Evolutionary conservation across 2,329 filamentous ascomycete genomes (phyloP), one percentile per base, ranked within the genome.

Genomic region (Dendryphion nanum): DNA sequence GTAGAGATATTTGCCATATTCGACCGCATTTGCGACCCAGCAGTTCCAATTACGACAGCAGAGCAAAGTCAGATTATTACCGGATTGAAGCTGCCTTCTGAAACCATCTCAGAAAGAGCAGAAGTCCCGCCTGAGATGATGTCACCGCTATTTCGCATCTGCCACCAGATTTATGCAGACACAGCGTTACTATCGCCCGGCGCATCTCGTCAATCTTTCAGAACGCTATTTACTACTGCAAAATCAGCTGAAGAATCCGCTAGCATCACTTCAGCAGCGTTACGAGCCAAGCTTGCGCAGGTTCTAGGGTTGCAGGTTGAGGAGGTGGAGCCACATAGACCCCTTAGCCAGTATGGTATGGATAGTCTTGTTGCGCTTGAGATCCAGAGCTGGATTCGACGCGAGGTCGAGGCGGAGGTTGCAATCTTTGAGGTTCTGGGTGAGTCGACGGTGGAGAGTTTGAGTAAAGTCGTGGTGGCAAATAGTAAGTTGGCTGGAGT

Each of bases 281-380:
- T 30, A 30, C 10, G 16, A 17, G 16, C 10, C 10, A 30, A 30
- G 16, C 29, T 30, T 15, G 16, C 10, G 7, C 10, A 17, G 7
- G 16, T 30, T 30, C 16, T 30, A 7, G 29, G 29, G 7, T 12
- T 30, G 15, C 16, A 7, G 7, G 15, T 7, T n/a, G 29, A 30
- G 29, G 32, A 40, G 2, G 16, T 40, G 7, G 33, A 35, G 18
- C 4, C 16, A 17, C 10, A 24, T 15, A 35, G 26, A 14, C 28
- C 38, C 12, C 13, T 32, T 16, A n/a, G 19, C 16, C 16, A 14
- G n/a, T 40, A 31, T 23, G 38, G 38, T 17, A 30, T 40, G 5
- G 38, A 40, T 23, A 23, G 17, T 16, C 28, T 36, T 13, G 18
- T 40, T 5, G 38, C 33, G 18, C 19, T 40, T 5, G 38, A 40